These are phyloP conservation scores for Geum urbanum DNA, from an alignment of 306 rosid species.

Conservation along the genomic window DNA sequence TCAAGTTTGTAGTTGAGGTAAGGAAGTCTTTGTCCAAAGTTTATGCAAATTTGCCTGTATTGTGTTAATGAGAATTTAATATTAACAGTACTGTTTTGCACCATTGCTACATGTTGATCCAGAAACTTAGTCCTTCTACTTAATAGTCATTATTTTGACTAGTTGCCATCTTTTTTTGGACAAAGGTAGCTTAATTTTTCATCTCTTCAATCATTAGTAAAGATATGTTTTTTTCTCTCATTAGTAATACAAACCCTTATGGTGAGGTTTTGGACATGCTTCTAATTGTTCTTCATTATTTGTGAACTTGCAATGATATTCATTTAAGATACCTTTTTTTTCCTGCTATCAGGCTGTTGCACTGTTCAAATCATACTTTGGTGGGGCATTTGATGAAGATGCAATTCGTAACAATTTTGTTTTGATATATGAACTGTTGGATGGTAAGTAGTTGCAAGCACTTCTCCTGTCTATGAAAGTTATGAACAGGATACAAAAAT, in stretches of 20 bases:
- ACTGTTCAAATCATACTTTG: constrained; percentile 93
- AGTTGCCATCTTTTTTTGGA: neutral
- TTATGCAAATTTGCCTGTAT: constrained; percentile 3
- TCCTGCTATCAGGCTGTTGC: constrained; percentile 69
- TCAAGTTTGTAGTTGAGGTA: constrained; percentile 99
- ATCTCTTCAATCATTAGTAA: neutral
- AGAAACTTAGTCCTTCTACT: neutral
- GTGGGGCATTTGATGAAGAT: constrained; percentile 98
- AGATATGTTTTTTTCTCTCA: neutral
- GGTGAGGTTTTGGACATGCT: neutral
- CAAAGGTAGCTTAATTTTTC: neutral
- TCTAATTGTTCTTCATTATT: neutral
- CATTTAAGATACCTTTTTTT: constrained; percentile 22
- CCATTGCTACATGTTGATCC: neutral
- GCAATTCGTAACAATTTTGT: constrained; percentile 98
- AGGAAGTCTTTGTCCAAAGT: constrained; percentile 9
- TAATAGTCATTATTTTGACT: neutral
- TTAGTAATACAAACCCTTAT: neutral
- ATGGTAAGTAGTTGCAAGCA: constrained; percentile 50
- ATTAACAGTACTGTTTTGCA: neutral
- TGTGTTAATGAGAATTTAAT: neutral
- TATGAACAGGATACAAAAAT: neutral
- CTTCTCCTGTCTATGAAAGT: constrained; percentile 6
- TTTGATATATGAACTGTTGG: constrained; percentile 92
- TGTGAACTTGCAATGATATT: neutral